Evolutionary conservation across 2,329 filamentous ascomycete genomes (phyloP).

Genomic region (Emergomyces orientalis): DNA sequence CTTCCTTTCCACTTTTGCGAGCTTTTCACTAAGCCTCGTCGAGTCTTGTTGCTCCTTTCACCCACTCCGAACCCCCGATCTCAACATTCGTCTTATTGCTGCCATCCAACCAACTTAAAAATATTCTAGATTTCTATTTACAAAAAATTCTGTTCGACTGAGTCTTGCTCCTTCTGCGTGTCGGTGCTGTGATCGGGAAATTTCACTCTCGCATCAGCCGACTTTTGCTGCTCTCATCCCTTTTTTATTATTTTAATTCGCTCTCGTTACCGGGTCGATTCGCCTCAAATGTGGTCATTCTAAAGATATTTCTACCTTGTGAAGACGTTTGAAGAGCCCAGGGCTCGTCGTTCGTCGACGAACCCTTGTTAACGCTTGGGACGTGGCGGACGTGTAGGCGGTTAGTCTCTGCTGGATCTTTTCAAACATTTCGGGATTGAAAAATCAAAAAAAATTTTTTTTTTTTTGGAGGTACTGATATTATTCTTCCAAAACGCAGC

Average conservation of each 20-base stretch:
- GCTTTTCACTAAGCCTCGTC: slow-evolving; percentile 47
- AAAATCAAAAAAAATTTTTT: neutral
- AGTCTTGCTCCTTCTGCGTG: slow-evolving; percentile 1
- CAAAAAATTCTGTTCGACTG: neutral
- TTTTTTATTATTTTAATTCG: slow-evolving; percentile 15
- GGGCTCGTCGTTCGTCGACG: slow-evolving; percentile 29
- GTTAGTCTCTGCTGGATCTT: slow-evolving; percentile 23
- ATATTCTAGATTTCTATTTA: neutral
- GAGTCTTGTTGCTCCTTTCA: slow-evolving; percentile 22
- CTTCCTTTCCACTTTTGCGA: slow-evolving; percentile 22
- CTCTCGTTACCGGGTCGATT: slow-evolving; percentile 18
- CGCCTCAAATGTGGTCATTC: slow-evolving; percentile 32
- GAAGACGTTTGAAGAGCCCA: slow-evolving; percentile 26
- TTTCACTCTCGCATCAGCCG: neutral
- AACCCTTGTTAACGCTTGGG: slow-evolving; percentile 30
- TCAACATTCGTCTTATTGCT: slow-evolving; percentile 1
- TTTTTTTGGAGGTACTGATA: slow-evolving; percentile 13
- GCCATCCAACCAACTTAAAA: neutral
- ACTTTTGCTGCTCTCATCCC: slow-evolving; percentile 1
- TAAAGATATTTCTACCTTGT: slow-evolving; percentile 27
- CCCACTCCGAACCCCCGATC: slow-evolving; percentile 11
- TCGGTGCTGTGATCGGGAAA: neutral
- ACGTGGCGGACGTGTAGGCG: slow-evolving; percentile 35
- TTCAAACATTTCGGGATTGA: slow-evolving; percentile 3
- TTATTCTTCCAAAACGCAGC: slow-evolving; percentile 15